These are phyloP conservation scores for Furcasterigmium furcatum DNA, from an alignment of 2,329 filamentous ascomycete genomes.

Conservation along the genomic window DNA sequence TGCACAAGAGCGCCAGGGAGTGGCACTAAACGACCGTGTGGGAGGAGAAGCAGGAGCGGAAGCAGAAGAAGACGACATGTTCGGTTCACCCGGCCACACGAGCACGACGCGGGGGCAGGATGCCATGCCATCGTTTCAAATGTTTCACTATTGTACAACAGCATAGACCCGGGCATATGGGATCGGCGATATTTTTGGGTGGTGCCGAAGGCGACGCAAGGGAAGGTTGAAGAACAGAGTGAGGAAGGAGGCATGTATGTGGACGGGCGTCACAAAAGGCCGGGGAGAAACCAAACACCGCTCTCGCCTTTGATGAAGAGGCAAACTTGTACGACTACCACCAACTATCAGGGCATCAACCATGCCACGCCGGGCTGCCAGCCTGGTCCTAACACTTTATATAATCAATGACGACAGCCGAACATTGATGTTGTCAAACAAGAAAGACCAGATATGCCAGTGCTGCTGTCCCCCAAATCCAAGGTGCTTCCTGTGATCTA, in stretches of 20 bases:
- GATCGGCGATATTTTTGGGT: background rate
- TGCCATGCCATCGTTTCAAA: background rate
- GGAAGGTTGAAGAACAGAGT: background rate
- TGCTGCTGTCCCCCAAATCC: no score
- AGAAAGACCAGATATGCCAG: no score
- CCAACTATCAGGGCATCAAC: background rate
- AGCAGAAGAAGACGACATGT: slow-evolving; percentile 3
- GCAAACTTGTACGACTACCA: slow-evolving; percentile 3
- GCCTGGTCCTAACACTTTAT: no score
- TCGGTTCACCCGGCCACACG: background rate
- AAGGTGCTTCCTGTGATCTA: no score
- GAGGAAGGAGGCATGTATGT: background rate
- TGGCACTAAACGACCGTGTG: slow-evolving; percentile 66
- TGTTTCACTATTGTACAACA: background rate
- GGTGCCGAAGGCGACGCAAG: background rate
- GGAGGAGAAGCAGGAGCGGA: slow-evolving; percentile 10
- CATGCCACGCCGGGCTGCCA: background rate
- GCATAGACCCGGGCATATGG: background rate
- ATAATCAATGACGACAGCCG: no score
- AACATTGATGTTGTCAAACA: no score
- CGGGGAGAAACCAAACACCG: slow-evolving; percentile 2
- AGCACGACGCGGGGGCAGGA: no score
- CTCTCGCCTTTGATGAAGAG: slow-evolving; percentile 1
- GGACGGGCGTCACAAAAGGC: background rate
- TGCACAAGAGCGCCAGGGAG: slow-evolving; percentile 97